Evolutionary conservation across 352 stramenopile genomes (phyloP), one percentile per base, ranked within the genome.

Genomic region (Pythium pyrilobum): DNA sequence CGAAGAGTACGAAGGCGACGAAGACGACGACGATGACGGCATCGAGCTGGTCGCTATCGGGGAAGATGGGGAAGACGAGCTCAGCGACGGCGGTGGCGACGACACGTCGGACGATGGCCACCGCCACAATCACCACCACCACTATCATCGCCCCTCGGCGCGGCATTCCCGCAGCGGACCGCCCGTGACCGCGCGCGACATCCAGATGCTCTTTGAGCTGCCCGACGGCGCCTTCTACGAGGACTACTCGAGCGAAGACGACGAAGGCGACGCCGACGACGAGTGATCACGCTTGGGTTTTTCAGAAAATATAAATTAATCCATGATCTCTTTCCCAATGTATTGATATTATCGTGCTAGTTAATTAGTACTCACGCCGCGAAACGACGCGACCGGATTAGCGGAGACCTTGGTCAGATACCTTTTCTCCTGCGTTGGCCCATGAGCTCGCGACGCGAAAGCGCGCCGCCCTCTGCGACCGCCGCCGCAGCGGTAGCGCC

Each of bases 201-300:
- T 92, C 16, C 71, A 77, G 16, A 74, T 88, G 52, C 58, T 92
- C 39, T 73, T 89, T 27, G 77, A 89, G 40, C 64, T 89, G n/a
- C 81, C 81, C 6, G 74, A 89, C 50, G 72, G 61, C 24, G 68
- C 67, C 4, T 88, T 83, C 46, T 92, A 90, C 43, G 78, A 77
- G 8, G 72, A 88, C 45, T 92, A 89, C 46, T 90, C 81, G 16
- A 87, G 71, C 21, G 77, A 87, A 6, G 81, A 92, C 59, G 77
- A 89, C 39, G 77, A 90, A 7, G 77, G 76, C 13, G 74, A 76
- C 7, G 81, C 79, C 12, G 69, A 87, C 4, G 72, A 85, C 18
- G 64, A 71, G 20, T 43, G 25, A 40, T 37, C 8, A 39, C n/a
- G 13, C 13, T 48, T 33, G n/a, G 16, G 9, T 28, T 38, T 6